phyloP scores from a whole-genome alignment of 2,329 filamentous ascomycete species.

The Aquanectria penicillioides region DNA sequence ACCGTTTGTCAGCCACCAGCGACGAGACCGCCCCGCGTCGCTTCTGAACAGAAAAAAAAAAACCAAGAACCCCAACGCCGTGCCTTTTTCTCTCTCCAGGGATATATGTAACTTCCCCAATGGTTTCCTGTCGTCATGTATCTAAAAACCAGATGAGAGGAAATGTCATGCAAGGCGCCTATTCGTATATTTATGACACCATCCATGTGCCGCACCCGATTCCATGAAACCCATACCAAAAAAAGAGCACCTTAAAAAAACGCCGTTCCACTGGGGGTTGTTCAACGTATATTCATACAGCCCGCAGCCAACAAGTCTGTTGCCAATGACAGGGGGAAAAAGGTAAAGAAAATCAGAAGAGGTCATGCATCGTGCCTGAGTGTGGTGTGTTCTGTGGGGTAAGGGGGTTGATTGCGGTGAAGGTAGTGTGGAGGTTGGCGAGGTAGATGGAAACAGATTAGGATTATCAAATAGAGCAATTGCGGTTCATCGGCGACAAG shows the following conservation, averaged over 20 bases:
- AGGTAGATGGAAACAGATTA: constrained; percentile 26
- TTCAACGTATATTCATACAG: constrained; percentile 35
- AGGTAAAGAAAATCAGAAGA: not conserved
- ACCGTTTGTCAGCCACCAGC: not conserved
- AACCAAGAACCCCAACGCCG: constrained; percentile 34
- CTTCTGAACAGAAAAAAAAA: constrained; percentile 18
- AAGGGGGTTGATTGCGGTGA: constrained; percentile 10
- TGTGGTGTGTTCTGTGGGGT: not conserved
- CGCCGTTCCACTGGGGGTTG: constrained; percentile 29
- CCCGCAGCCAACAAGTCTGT: constrained; percentile 26
- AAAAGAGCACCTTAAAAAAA: constrained; percentile 20
- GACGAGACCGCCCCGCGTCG: not conserved
- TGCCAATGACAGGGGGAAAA: constrained; percentile 14
- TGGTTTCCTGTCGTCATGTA: constrained; percentile 36
- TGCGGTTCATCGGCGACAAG: constrained; percentile 10
- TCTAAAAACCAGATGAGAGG: constrained; percentile 33
- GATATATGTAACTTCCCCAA: constrained; percentile 17
- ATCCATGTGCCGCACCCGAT: constrained; percentile 28
- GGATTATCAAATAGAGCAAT: constrained; percentile 36
- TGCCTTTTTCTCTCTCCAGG: constrained; percentile 36
- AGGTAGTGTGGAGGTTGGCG: not conserved
- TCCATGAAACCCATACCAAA: constrained; percentile 22
- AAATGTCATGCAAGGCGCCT: constrained; percentile 34
- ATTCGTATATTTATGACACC: constrained; percentile 38
- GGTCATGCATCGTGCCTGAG: constrained; percentile 23